Evolutionary conservation across 2,329 filamentous ascomycete species (phyloP), one percentile per base, ranked within the genome.

Genomic region (Hypomyces perniciosus): DNA sequence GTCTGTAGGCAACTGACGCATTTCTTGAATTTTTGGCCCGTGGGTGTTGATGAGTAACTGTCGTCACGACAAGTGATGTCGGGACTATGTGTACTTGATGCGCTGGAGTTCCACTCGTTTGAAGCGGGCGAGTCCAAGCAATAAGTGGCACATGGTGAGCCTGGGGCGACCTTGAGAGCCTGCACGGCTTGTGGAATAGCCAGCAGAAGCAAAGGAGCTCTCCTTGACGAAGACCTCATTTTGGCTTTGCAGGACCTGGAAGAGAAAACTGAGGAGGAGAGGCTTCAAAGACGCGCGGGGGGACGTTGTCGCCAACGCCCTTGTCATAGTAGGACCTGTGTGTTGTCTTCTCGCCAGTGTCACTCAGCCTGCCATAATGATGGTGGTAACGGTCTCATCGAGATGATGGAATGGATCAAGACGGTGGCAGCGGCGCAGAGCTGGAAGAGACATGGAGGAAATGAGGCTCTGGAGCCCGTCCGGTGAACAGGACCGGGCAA

Each of bases 41-140:
- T 56, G 1, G 61, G 47, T 1, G 66, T 65, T 4, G 61, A 59
- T 10, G 63, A 62, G 50, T 71, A 79, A 3, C 71, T 68, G 2
- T 55, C 41, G 46, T 79, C 69, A 8, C 62, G 57, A 52, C 77
- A 79, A 0, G 68, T 65, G 4, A 83, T 71, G 12, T 82, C 78
- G 1, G 66, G 64, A 1, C 70, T 54, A 13, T 65, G 71, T 1
- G 75, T 81, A 4, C 59, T 68, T 0, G 76, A 72, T 4, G 63
- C 57, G 2, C 57, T 56, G 0, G 72, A 56, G 20, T 70, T 62
- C 31, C 64, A 57, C 0, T 60, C 48, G 51, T 75, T 64, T 8
- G 58, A 61, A 9, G 65, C 61, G 0, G 60, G 51, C 2, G 66
- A 63, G 52, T 76, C 70, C 4, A 77, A 58, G 50, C 79, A 82